These are phyloP conservation scores for Falciphora oryzae DNA, from an alignment of 2,329 filamentous ascomycete species.

Conservation along the genomic window DNA sequence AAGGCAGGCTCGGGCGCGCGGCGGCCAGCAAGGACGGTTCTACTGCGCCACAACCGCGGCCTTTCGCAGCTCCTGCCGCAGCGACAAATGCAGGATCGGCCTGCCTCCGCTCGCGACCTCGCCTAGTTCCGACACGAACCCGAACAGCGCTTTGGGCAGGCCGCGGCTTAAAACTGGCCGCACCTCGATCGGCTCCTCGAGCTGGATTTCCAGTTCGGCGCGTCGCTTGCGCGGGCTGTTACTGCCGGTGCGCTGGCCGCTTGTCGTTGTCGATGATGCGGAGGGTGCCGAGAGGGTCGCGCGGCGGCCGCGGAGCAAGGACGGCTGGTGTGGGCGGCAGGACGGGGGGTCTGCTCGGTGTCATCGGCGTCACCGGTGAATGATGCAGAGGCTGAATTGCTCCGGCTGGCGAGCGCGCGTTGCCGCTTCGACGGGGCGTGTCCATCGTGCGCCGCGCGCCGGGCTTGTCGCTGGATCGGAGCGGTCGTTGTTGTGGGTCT, in stretches of 20 bases:
- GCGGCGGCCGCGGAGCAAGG: no score
- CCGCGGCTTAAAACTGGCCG: not conserved
- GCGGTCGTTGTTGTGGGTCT: no score
- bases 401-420: not conserved
- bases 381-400: no score
- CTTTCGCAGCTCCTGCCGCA: not conserved
- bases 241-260: not conserved
- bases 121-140: not conserved
- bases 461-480: no score
- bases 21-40: no score
- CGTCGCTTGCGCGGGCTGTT: constrained; percentile 1
- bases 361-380: not conserved
- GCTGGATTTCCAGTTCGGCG: not conserved
- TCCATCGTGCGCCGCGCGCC: not conserved
- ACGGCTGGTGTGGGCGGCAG: no score
- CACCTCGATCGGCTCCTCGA: not conserved
- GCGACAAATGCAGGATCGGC: not conserved
- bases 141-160: not conserved
- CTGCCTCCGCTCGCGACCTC: not conserved
- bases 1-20: no score
- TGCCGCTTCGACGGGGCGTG: constrained; percentile 2
- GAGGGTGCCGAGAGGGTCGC: no score
- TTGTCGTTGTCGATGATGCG: not conserved
- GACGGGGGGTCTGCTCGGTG: constrained; percentile 1
- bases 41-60: no score